These are phyloP conservation scores for Penicillium brasilianum DNA, from an alignment of 2,329 filamentous ascomycete genomes.

Conservation along the genomic window DNA sequence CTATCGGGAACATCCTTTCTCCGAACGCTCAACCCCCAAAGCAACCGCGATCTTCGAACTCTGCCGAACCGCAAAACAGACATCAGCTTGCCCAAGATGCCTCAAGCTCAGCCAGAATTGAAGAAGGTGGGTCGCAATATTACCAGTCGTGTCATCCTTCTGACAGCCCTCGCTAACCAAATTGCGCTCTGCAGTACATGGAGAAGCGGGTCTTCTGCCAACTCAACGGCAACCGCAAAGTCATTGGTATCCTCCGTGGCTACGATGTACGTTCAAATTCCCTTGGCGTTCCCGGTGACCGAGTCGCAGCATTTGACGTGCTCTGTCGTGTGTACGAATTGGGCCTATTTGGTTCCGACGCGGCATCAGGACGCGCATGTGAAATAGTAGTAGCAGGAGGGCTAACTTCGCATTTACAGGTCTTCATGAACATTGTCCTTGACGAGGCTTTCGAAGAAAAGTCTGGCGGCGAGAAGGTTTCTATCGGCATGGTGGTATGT, in stretches of 20 bases:
- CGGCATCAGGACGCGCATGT: neutral
- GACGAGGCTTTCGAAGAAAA: constrained; percentile 98
- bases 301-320: neutral
- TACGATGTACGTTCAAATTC: constrained; percentile 76
- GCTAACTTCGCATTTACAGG: constrained; percentile 57
- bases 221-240: constrained; percentile 95
- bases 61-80: constrained; percentile 31
- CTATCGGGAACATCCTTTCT: constrained; percentile 42
- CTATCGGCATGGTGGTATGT: constrained; percentile 88
- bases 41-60: constrained; percentile 31
- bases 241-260: constrained; percentile 89
- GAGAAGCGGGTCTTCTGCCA: constrained; percentile 99
- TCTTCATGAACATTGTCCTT: constrained; percentile 97
- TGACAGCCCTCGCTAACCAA: constrained; percentile 20
- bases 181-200: constrained; percentile 72
- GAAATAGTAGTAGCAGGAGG: neutral
- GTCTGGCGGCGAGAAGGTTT: constrained; percentile 84
- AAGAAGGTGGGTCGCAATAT: constrained; percentile 75
- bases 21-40: constrained; percentile 40
- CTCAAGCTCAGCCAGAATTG: constrained; percentile 96
- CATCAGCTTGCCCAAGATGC: constrained; percentile 68
- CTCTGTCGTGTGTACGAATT: neutral
- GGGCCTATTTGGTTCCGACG: neutral
- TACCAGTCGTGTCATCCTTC: neutral
- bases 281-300: neutral